Evolutionary conservation across 495 filamentous ascomycete genomes (phyloP), one percentile per base, ranked within the genome.

Genomic region (Aspergillus avenaceus): DNA sequence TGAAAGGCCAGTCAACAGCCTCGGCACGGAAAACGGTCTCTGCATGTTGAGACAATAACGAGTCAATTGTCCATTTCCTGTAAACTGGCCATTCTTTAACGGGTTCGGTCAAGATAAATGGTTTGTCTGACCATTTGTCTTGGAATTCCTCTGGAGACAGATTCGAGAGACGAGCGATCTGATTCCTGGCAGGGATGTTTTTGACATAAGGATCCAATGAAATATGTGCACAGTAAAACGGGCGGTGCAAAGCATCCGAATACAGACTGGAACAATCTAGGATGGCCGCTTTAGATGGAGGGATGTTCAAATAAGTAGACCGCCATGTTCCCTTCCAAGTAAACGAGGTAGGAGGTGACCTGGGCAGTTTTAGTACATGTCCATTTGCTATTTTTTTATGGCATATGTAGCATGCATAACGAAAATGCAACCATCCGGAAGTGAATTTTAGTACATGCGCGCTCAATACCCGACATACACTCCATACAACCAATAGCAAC

Each of bases 251-350:
- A 24, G 84, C 78, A 67, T 98, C 93, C 9, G 93, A 96, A 69
- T 85, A 97, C n/a, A 98, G 78, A 58, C 82, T 81, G 21, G 78
- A 80, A 61, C 91, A 95, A 41, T 75, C 66, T 7, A 74, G 42
- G 18, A 54, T 55, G 41, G 82, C 74, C 42, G 95, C 74, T 42
- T 67, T 68, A 11, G 76, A 74, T 13, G 64, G 45, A 0, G 83
- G 75, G n/a, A 88, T 66, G 26, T 76, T 73, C 19, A 97, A 77
- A 61, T 83, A 82, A 2, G 91, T 96, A 43, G 83, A 79, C 52
- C 88, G 85, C 93, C 93, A 98, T 37, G 86, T 87, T 22, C 91
- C 89, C 53, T 70, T 80, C 93, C 93, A 98, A 34, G 66, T 64
- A 55, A 87, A 85, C 22, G 73, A 67, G n/a, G 66, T 55, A 21